These are phyloP conservation scores for Cryptosporidium muris DNA, from an alignment of 169 alveolate species.

Conservation along the genomic window DNA sequence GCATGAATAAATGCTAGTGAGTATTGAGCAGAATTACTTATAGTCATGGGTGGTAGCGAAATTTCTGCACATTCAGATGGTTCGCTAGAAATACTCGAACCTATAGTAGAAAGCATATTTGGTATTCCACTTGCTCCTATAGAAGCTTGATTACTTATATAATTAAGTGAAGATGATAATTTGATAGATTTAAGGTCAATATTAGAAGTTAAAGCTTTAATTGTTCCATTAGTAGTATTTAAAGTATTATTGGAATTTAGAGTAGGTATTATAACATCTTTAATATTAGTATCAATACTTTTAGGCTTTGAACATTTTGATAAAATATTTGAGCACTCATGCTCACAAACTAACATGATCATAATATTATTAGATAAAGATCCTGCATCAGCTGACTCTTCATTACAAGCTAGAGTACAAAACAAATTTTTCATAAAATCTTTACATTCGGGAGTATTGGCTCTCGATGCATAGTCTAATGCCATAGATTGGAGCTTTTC, in stretches of 20 bases:
- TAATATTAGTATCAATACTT: background rate
- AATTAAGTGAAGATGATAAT: no score
- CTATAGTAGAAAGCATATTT: background rate
- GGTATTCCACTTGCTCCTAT: constrained; percentile 38
- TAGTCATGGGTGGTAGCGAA: constrained; percentile 33
- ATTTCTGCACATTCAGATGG: constrained; percentile 48
- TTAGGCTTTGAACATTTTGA: constrained; percentile 31
- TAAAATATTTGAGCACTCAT: constrained; percentile 31
- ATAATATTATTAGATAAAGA: constrained; percentile 31
- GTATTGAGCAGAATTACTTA: constrained; percentile 14
- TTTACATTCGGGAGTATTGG: constrained; percentile 5
- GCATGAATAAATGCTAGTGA: constrained; percentile 68
- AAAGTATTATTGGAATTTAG: background rate
- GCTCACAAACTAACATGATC: constrained; percentile 56
- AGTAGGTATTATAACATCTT: background rate
- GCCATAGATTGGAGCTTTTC: constrained; percentile 40
- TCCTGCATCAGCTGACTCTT: constrained; percentile 61
- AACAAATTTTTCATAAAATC: constrained; percentile 42
- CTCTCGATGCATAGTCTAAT: constrained; percentile 25
- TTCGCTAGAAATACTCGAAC: background rate
- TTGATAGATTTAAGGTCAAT: no score
- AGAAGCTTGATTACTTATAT: background rate
- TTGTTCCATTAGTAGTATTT: background rate
- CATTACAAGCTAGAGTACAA: constrained; percentile 68
- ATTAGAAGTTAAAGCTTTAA: no score